Conservation (phyloP, 805 yeast species). For the Candida piceae region DNA sequence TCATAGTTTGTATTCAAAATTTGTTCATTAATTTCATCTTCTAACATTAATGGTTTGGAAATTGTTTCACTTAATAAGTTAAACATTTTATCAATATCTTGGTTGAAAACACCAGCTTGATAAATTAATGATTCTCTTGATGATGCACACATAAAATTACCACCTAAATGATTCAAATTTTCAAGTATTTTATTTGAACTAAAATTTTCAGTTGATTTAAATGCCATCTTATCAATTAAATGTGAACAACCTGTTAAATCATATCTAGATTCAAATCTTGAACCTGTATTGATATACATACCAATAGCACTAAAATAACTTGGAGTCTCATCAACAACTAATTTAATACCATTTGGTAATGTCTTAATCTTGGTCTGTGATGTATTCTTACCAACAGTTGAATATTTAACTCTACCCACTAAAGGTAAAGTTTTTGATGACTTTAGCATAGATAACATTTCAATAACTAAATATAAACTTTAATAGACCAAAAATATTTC, state of each 20-base stretch:
- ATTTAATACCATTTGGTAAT: constrained; percentile 70
- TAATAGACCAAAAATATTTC: too few species aligned
- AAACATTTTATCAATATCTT: constrained; percentile 76
- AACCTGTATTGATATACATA: constrained; percentile 84
- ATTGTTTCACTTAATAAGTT: constrained; percentile 74
- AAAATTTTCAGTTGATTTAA: constrained; percentile 58
- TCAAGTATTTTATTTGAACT: constrained; percentile 69
- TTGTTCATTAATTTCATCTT: constrained; percentile 70
- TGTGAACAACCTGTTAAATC: constrained; percentile 73
- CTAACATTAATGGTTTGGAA: constrained; percentile 59
- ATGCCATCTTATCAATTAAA: constrained; percentile 80
- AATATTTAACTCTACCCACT: too few species aligned
- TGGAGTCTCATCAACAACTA: constrained; percentile 80
- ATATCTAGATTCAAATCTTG: constrained; percentile 63
- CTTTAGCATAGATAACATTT: too few species aligned
- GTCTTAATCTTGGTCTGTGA: constrained; percentile 29
- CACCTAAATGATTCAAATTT: constrained; percentile 75
- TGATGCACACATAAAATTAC: constrained; percentile 89
- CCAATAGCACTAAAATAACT: constrained; percentile 92
- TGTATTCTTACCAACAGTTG: neutral
- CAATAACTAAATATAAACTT: too few species aligned
- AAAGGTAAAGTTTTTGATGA: too few species aligned
- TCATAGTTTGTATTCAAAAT: constrained; percentile 73
- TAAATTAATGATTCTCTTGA: constrained; percentile 89
- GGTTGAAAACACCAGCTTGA: constrained; percentile 91